These are phyloP conservation scores for Hemisphaericaspora subhashii DNA, from an alignment of 1,139 yeast genomes.

Conservation along the genomic window DNA sequence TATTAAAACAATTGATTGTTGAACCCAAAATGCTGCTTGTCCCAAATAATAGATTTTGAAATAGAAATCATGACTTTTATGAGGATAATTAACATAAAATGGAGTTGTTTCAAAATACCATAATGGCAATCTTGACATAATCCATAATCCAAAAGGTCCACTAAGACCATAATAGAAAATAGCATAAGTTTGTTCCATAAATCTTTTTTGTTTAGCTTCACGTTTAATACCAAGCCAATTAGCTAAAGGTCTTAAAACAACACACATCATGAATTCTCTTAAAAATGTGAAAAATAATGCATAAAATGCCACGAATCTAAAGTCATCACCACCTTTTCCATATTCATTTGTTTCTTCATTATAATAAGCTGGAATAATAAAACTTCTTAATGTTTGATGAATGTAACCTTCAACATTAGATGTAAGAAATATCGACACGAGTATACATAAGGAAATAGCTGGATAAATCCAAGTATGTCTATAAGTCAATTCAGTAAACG, in stretches of 20 bases:
- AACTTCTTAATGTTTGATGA: conserved; percentile 60
- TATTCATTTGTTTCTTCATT: conserved; percentile 60
- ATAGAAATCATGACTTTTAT: conserved; percentile 64
- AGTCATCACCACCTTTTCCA: conserved; percentile 86
- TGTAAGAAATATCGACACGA: conserved; percentile 42
- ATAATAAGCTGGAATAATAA: conserved; percentile 69
- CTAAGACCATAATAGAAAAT: conserved; percentile 76
- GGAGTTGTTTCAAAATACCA: conserved; percentile 88
- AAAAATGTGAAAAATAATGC: conserved; percentile 86
- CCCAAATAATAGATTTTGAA: conserved; percentile 83
- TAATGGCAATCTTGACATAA: conserved; percentile 78
- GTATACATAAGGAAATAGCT: conserved; percentile 41
- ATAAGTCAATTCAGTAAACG: conserved; percentile 60
- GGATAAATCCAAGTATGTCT: conserved; percentile 85
- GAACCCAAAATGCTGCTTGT: conserved; percentile 98
- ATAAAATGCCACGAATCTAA: conserved; percentile 74
- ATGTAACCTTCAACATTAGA: conserved; percentile 54
- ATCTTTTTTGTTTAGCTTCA: conserved; percentile 67
- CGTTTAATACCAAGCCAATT: conserved; percentile 49
- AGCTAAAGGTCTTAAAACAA: conserved; percentile 74
- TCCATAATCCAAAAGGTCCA: conserved; percentile 86
- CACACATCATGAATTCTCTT: conserved; percentile 90
- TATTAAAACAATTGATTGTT: conserved; percentile 79
- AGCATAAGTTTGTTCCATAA: conserved; percentile 91
- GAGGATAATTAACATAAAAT: conserved; percentile 82